Percentiles rank a stretch among this genome's conserved stretches.
Evolutionary conservation across 2,329 filamentous ascomycete species (phyloP).

Genomic region (Allantophomopsis cytisporea): DNA sequence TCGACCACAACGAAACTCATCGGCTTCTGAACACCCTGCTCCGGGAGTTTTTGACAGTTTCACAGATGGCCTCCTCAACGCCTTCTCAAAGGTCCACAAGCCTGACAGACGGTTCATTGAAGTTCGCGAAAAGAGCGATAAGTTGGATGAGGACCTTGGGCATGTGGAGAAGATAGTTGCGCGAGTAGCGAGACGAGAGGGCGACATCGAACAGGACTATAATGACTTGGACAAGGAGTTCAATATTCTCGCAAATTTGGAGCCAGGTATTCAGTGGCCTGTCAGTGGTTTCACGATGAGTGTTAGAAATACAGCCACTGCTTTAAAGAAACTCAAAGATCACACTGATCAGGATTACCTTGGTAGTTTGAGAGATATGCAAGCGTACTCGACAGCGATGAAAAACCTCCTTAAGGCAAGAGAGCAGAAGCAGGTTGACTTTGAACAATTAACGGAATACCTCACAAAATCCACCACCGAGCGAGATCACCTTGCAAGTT

Average conservation of each 20-base stretch:
- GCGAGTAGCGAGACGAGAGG: constrained; percentile 74
- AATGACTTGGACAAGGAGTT: constrained; percentile 87
- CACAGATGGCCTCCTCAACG: constrained; percentile 92
- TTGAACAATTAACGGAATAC: constrained; percentile 91
- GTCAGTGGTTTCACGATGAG: constrained; percentile 78
- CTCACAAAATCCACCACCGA: constrained; percentile 82
- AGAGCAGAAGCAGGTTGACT: constrained; percentile 96
- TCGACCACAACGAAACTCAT: constrained; percentile 52
- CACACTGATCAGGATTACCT: constrained; percentile 94
- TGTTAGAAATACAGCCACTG: constrained; percentile 69
- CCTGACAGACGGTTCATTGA: constrained; percentile 91
- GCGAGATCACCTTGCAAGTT: constrained; percentile 53
- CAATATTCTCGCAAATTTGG: constrained; percentile 79
- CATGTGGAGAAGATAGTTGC: constrained; percentile 95
- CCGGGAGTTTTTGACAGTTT: constrained; percentile 85
- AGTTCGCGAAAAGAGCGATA: constrained; percentile 82
- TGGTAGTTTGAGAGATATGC: constrained; percentile 86
- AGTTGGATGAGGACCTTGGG: constrained; percentile 82
- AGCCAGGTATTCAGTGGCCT: constrained; percentile 72
- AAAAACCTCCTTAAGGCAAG: constrained; percentile 83
- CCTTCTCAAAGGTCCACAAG: constrained; percentile 92
- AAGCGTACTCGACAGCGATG: constrained; percentile 78
- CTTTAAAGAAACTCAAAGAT: constrained; percentile 71
- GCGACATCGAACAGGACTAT: constrained; percentile 79
- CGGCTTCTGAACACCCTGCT: constrained; percentile 29